Percentiles rank a stretch among this genome's conserved stretches.
Conservation (phyloP, 805 yeast species). For the Metschnikowia hibisci region DNA sequence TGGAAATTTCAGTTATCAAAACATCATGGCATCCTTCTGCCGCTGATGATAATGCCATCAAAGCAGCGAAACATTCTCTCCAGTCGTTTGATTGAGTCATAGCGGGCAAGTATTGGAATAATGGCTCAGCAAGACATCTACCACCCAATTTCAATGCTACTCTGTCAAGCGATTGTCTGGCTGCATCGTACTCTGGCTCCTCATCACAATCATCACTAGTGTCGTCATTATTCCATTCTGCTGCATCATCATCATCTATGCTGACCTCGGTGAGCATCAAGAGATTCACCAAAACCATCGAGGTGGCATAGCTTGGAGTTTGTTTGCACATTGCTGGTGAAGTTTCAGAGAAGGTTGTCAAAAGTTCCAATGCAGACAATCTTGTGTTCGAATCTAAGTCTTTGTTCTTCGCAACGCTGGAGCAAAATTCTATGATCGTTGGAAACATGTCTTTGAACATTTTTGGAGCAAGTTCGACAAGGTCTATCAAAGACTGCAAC, state of each 20-base stretch:
- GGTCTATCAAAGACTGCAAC: constrained; percentile 83
- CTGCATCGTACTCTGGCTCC: constrained; percentile 85
- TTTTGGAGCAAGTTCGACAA: constrained; percentile 91
- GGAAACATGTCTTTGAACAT: constrained; percentile 89
- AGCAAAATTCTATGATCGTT: constrained; percentile 79
- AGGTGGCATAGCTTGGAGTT: constrained; percentile 65
- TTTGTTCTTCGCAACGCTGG: constrained; percentile 75
- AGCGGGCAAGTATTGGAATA: constrained; percentile 80
- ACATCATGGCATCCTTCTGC: constrained; percentile 97
- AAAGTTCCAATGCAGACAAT: constrained; percentile 80
- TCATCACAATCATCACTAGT: constrained; percentile 74
- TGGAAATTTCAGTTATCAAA: constrained; percentile 74
- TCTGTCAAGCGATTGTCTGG: constrained; percentile 92
- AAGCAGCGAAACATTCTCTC: constrained; percentile 95
- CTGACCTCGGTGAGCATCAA: constrained; percentile 92
- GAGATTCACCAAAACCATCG: constrained; percentile 69
- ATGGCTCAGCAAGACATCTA: constrained; percentile 73
- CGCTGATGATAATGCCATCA: constrained; percentile 94
- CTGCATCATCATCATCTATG: constrained; percentile 79
- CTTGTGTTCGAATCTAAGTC: constrained; percentile 79
- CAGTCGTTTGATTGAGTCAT: constrained; percentile 76
- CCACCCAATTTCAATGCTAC: constrained; percentile 83
- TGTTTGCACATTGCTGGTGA: constrained; percentile 93
- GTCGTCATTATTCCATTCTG: constrained; percentile 78
- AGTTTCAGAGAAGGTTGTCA: constrained; percentile 87